Evolutionary conservation across 2,329 filamentous ascomycete genomes (phyloP).

Genomic region (Exutisphaerella laricina): DNA sequence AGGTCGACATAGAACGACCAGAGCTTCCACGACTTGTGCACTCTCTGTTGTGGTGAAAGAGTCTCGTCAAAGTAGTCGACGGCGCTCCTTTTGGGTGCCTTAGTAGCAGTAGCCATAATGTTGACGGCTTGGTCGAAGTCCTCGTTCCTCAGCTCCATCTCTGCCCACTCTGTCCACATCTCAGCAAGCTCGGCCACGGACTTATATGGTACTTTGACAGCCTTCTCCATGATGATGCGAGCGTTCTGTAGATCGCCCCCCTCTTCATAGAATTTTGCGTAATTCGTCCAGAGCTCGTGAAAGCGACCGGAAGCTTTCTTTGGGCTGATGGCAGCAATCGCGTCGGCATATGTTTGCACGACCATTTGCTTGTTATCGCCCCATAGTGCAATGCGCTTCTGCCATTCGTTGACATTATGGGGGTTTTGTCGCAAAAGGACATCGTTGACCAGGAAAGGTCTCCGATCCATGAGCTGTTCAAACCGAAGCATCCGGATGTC

Average conservation of each 20-base stretch:
- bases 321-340: conserved; percentile 85
- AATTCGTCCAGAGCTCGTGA: conserved; percentile 92
- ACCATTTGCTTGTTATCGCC: conserved; percentile 87
- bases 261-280: conserved; percentile 93
- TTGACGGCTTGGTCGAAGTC: conserved; percentile 92
- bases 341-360: conserved; percentile 89
- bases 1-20: conserved; percentile 99
- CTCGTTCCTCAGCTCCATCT: conserved; percentile 93
- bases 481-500: conserved; percentile 98
- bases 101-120: conserved; percentile 95
- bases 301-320: conserved; percentile 93
- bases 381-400: conserved; percentile 94
- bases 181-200: conserved; percentile 95
- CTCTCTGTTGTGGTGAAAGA: conserved; percentile 85
- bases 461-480: conserved; percentile 93
- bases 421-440: conserved; percentile 93
- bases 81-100: conserved; percentile 92
- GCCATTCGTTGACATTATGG: conserved; percentile 93
- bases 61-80: conserved; percentile 99
- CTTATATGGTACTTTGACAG: conserved; percentile 95
- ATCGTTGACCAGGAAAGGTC: conserved; percentile 94
- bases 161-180: conserved; percentile 99
- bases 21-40: conserved; percentile 98
- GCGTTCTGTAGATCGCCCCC: conserved; percentile 80
- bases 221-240: conserved; percentile 92